phyloP scores from a whole-genome alignment of 805 yeast genomes.

The Yarrowia bubula region DNA sequence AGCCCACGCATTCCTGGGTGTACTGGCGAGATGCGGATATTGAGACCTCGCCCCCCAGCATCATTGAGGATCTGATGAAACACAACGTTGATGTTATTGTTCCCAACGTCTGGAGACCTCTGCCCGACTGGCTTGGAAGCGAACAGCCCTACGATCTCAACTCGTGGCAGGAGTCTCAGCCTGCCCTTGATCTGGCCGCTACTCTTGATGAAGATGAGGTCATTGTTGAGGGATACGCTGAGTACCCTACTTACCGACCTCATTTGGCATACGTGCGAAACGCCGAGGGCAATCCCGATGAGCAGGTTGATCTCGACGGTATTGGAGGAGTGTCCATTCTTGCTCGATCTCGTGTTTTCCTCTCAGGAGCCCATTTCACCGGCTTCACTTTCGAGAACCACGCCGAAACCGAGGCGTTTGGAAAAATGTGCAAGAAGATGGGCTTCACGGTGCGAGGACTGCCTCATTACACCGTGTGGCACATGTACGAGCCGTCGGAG shows the following conservation, averaged over 20 bases:
- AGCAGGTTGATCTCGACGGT: constrained; percentile 90
- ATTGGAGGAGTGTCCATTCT: constrained; percentile 96
- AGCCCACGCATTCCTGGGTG: constrained; percentile 94
- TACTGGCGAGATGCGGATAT: constrained; percentile 99
- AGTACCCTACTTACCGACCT: constrained; percentile 97
- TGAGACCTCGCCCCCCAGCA: constrained; percentile 83
- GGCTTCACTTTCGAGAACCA: constrained; percentile 94
- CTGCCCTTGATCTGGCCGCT: constrained; percentile 51
- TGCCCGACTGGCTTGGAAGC: constrained; percentile 84
- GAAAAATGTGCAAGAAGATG: constrained; percentile 84
- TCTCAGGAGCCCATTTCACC: constrained; percentile 89
- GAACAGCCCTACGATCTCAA: constrained; percentile 96
- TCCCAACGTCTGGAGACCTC: constrained; percentile 98
- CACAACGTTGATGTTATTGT: constrained; percentile 91
- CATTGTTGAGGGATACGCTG: constrained; percentile 95
- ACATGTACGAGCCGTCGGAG: constrained; percentile 92
- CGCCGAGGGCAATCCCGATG: constrained; percentile 84
- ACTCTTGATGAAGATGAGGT: constrained; percentile 87
- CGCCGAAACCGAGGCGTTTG: constrained; percentile 98
- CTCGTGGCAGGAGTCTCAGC: constrained; percentile 90
- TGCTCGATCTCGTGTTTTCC: constrained; percentile 81
- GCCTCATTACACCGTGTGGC: constrained; percentile 97
- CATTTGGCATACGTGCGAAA: constrained; percentile 93
- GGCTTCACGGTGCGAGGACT: constrained; percentile 84
- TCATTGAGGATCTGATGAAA: constrained; percentile 89